phyloP scores from a whole-genome alignment of 2,329 filamentous ascomycete genomes.

The Nannizziopsis arthrosporioides region DNA sequence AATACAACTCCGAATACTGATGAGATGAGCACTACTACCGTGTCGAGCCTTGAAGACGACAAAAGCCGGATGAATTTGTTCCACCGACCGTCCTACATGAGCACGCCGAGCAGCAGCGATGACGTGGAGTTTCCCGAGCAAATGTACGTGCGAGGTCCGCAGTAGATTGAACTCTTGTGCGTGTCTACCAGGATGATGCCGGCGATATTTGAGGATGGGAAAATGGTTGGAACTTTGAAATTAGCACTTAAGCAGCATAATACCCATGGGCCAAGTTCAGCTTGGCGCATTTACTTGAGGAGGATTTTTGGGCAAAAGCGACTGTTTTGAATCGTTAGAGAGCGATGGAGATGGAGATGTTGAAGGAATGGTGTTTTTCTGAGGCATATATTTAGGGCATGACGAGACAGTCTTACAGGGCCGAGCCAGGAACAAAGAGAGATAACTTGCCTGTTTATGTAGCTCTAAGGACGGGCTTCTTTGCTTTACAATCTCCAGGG shows the following conservation, averaged over 20 bases:
- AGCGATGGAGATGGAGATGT: neutral
- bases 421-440: neutral
- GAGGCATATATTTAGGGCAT: conserved; percentile 5
- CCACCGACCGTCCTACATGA: conserved; percentile 12
- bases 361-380: neutral
- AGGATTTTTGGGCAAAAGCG: conserved; percentile 1
- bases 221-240: conserved; percentile 9
- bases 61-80: conserved; percentile 10
- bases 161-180: neutral
- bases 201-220: neutral
- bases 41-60: conserved; percentile 6
- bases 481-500: neutral
- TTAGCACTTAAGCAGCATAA: conserved; percentile 8
- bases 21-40: conserved; percentile 6
- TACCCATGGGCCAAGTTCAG: conserved; percentile 5
- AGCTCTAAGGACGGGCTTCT: neutral
- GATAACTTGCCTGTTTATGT: neutral
- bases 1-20: conserved; percentile 8
- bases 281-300: conserved; percentile 2
- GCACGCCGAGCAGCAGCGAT: conserved; percentile 14
- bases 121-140: conserved; percentile 16
- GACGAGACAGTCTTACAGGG: neutral
- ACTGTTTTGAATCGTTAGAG: neutral
- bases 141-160: conserved; percentile 13
- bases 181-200: neutral